Percentiles rank a stretch among this genome's conserved stretches.
phyloP scores from a whole-genome alignment of 2,329 filamentous ascomycete species.

The Westerdykella sp. region DNA sequence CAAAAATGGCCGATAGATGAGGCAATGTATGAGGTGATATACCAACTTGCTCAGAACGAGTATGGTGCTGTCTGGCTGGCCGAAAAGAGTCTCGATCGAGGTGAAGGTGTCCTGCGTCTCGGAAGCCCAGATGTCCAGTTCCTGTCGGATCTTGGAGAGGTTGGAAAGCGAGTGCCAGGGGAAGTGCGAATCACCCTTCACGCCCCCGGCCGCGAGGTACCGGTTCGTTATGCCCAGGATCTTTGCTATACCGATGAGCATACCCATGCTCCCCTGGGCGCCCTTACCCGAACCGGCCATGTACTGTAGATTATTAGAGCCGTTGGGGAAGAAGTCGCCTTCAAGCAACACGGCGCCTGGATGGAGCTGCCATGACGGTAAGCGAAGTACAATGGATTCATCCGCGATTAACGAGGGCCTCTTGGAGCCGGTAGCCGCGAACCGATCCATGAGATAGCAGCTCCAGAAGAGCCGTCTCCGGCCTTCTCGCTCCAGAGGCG shows the following conservation, averaged over 20 bases:
- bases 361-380: slow-evolving; percentile 67
- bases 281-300: slow-evolving; percentile 63
- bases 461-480: slow-evolving; percentile 81
- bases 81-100: slow-evolving; percentile 67
- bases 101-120: slow-evolving; percentile 75
- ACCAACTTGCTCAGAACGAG: slow-evolving; percentile 78
- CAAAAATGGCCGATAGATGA: slow-evolving; percentile 81
- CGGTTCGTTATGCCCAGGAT: slow-evolving; percentile 78
- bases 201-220: slow-evolving; percentile 77
- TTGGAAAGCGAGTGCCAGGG: slow-evolving; percentile 85
- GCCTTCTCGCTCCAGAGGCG: slow-evolving; percentile 66
- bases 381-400: slow-evolving; percentile 64
- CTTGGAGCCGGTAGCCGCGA: slow-evolving; percentile 73
- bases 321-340: slow-evolving; percentile 74
- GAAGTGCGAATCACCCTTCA: slow-evolving; percentile 85
- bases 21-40: slow-evolving; percentile 79
- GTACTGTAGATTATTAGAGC: slow-evolving; percentile 69
- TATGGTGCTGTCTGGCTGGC: slow-evolving; percentile 69
- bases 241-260: slow-evolving; percentile 78
- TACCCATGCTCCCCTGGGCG: slow-evolving; percentile 67
- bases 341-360: slow-evolving; percentile 59
- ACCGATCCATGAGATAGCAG: slow-evolving; percentile 81
- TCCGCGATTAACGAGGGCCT: slow-evolving; percentile 75
- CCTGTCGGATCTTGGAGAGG: slow-evolving; percentile 77
- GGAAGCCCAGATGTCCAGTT: slow-evolving; percentile 78